Conservation (phyloP, 2,329 filamentous ascomycete species). For the Harringtonia lauricola region DNA sequence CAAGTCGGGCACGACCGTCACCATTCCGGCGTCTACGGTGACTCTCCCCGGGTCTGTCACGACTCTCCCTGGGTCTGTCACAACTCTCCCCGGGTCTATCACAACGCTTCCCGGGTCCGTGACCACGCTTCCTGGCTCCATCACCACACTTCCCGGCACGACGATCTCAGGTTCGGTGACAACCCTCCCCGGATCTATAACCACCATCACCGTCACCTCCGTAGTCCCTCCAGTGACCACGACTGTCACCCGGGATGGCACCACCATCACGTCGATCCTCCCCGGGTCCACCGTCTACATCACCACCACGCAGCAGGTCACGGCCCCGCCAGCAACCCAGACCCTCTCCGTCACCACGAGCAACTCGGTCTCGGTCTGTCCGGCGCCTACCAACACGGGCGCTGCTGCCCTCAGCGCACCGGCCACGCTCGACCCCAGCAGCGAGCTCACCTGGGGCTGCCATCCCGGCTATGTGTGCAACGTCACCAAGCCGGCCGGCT, state of each 20-base stretch:
- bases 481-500: constrained; percentile 34
- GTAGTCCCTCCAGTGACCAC: not conserved
- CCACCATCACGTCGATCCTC: constrained; percentile 5
- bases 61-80: too few species aligned
- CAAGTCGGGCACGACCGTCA: constrained; percentile 3
- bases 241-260: not conserved
- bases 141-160: constrained; percentile 10
- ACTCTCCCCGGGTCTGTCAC: too few species aligned
- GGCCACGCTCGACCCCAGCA: constrained; percentile 20
- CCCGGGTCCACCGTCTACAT: constrained; percentile 5
- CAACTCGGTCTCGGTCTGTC: constrained; percentile 26
- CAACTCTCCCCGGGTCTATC: too few species aligned
- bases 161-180: constrained; percentile 12
- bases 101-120: too few species aligned
- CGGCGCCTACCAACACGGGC: constrained; percentile 25
- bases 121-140: too few species aligned
- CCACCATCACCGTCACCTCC: constrained; percentile 5
- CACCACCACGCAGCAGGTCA: constrained; percentile 5
- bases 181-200: constrained; percentile 10
- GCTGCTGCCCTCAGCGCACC: constrained; percentile 2
- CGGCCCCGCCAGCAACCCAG: constrained; percentile 7
- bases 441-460: constrained; percentile 42
- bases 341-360: constrained; percentile 20
- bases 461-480: constrained; percentile 40
- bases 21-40: constrained; percentile 6